Conservation (phyloP, 176 grass and related monocot species). For the sorghum (Sorghum bicolor) region DNA sequence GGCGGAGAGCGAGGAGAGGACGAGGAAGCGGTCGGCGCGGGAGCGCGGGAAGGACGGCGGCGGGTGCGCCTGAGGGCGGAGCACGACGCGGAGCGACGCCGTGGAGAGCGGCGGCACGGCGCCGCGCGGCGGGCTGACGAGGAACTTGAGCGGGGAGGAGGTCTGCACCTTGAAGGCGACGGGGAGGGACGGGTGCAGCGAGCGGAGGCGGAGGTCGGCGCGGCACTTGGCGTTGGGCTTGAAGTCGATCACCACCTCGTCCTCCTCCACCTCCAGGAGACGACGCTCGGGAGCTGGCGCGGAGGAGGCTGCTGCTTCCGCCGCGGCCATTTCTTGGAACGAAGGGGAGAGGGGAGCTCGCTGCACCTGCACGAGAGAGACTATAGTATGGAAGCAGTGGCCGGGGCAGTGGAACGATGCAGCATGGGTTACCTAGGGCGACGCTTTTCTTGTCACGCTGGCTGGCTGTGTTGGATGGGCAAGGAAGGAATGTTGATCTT, state of each 20-base stretch:
- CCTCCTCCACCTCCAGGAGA: constrained; percentile 58
- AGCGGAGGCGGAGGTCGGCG: constrained; percentile 67
- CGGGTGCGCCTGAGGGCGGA: constrained; percentile 65
- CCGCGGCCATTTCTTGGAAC: constrained; percentile 33
- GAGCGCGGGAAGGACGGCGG: constrained; percentile 78
- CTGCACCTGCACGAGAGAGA: neutral
- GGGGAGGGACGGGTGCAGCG: constrained; percentile 50
- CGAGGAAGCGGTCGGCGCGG: constrained; percentile 81
- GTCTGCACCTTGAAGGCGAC: constrained; percentile 92
- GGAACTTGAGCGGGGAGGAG: constrained; percentile 90
- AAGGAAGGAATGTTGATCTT: constrained; percentile 30
- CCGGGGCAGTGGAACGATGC: neutral
- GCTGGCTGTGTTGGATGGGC: constrained; percentile 15
- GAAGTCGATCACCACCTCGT: constrained; percentile 82
- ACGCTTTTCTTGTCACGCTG: constrained; percentile 38
- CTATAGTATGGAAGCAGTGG: neutral
- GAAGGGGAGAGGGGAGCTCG: neutral
- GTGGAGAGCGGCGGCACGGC: constrained; percentile 62
- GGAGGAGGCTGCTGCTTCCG: neutral
- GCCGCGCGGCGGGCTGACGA: constrained; percentile 79
- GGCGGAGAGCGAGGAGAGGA: constrained; percentile 71
- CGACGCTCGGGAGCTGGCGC: constrained; percentile 25
- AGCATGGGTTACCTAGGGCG: constrained; percentile 29
- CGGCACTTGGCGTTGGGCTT: constrained; percentile 71
- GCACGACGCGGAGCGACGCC: constrained; percentile 67